Evolutionary conservation across 1,139 yeast species (phyloP), one percentile per base, ranked within the genome.

Genomic region (Sugiyamaella paludigena): DNA sequence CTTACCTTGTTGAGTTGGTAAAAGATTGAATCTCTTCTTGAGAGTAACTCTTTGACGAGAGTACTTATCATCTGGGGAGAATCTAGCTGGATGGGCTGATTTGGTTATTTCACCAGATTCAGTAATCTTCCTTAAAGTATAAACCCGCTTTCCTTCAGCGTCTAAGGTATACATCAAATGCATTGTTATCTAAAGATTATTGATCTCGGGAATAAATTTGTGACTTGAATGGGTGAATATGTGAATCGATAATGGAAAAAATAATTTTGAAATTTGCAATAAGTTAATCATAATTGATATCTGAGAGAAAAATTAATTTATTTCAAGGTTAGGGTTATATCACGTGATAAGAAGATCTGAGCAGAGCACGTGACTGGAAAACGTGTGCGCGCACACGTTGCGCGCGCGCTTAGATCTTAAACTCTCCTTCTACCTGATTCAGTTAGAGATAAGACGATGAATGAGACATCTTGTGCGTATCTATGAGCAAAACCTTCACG

Each of bases 71-170:
- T 92, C 99, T 62, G 99, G 99, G 43, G 98, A 92, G 72, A 92
- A 92, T 73, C 99, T 83, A 50, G 99, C 98, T 56, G 99, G 99
- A 72, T 94, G 99, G 31, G 98, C 98, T 58, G 96, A 87, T 76
- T 89, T 88, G 69, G 99, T 94, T 77, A 92, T 89, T 71, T 89
- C 96, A 56, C 98, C 98, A 9, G 76, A 73, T 55, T 78, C 89
- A 47, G 95, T 83, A 61, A 68, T 58, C 76, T 94, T 94, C 73
- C 87, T 77, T 61, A 94, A 79, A 48, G 99, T 94, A 79, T 94
- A 94, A 64, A 87, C 73, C 73, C 99, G 87, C 79, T 91, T 89
- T 64, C 98, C 98, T 62, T 89, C 96, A 58, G 81, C 80, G 66
- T 91, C 95, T 67, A 85, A 73, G 55, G 97, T 88, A 89, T 87